Base-by-base conservation (phyloP, 2,329 filamentous ascomycete species). In the Trichoderma koningii region DNA sequence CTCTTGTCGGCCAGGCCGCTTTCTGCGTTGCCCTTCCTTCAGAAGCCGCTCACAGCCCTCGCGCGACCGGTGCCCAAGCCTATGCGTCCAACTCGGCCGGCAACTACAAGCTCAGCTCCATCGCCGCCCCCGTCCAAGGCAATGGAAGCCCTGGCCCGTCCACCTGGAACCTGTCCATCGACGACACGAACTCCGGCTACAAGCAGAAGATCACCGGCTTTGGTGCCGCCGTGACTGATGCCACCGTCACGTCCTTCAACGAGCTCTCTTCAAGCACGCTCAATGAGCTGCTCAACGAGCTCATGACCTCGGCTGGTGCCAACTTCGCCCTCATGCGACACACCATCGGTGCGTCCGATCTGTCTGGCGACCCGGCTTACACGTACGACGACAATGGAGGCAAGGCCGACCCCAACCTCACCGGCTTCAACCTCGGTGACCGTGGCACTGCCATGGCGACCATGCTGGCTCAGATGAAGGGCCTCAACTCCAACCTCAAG, bases 171-270 rank as follows among this genome's bases (percentile, higher is more conserved):
- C 70, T 79, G 55, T 74, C 64, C 60, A 71, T 79, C 53, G 74
- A 79, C 65, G 78, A 80, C 68, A 73, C 75, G 6, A 34, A 69
- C 17, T 66, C 72, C 5, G 78, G 78, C 17, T 66, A 75, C 69
- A 79, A 77, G 66, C 78, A 80, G 69, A 73, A 66, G 30, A 70
- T 80, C 67, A 73, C 68, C 23, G 77, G 78, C 5, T 79, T 79
- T 63, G 77, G 78, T 30, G 77, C 75, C 10, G 72, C 77, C 7
- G 76, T 79, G 30, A 79, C 78, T 3, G 78, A 79, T 64, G 75
- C 77, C 26, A 79, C 77, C 5, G 76, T 79, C 10, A 69, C 72
- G 45, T 74, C 77, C 41, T 71, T 79, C 68, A 74, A 75, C 55
- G 64, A 69, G 10, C 73, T 79, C 10, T 66, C 75, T 7, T 66